These are phyloP conservation scores for Ramalina intermedia DNA, from an alignment of 495 filamentous ascomycete species.

Conservation along the genomic window DNA sequence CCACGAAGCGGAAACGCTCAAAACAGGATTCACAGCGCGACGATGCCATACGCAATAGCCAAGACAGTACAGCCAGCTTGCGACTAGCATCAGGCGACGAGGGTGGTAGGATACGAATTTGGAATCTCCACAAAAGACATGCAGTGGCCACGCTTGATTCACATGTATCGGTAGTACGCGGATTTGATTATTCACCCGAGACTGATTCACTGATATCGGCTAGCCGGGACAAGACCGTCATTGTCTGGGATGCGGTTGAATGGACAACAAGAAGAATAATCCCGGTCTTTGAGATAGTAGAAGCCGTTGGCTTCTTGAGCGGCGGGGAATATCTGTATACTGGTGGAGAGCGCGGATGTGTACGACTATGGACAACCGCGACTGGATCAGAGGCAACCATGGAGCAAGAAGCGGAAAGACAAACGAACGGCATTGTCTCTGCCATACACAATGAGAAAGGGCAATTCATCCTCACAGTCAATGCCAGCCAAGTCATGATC, in stretches of 20 bases:
- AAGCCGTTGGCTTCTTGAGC: conserved; percentile 65
- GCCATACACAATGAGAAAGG: conserved; percentile 48
- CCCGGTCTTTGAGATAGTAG: conserved; percentile 71
- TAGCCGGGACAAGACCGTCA: conserved; percentile 87
- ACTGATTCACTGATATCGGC: conserved; percentile 71
- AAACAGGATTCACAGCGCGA: conserved; percentile 30
- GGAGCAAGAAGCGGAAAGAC: conserved; percentile 48
- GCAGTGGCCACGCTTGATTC: conserved; percentile 69
- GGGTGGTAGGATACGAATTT: conserved; percentile 81
- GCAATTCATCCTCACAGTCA: conserved; percentile 63
- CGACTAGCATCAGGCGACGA: conserved; percentile 81
- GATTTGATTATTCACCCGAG: conserved; percentile 60
- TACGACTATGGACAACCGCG: conserved; percentile 70
- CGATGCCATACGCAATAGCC: conserved; percentile 26
- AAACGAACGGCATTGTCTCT: conserved; percentile 64
- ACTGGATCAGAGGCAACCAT: conserved; percentile 64
- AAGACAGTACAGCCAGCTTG: conserved; percentile 41
- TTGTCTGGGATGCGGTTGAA: conserved; percentile 70
- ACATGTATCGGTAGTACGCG: conserved; percentile 83
- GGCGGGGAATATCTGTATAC: conserved; percentile 58
- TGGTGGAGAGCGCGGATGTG: conserved; percentile 68
- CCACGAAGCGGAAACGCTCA: conserved; percentile 30
- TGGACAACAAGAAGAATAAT: conserved; percentile 79
- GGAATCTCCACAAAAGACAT: conserved; percentile 74
- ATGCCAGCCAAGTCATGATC: conserved; percentile 73